Conservation (phyloP, 78 protist species). For the Dictyostelium intermedium region DNA sequence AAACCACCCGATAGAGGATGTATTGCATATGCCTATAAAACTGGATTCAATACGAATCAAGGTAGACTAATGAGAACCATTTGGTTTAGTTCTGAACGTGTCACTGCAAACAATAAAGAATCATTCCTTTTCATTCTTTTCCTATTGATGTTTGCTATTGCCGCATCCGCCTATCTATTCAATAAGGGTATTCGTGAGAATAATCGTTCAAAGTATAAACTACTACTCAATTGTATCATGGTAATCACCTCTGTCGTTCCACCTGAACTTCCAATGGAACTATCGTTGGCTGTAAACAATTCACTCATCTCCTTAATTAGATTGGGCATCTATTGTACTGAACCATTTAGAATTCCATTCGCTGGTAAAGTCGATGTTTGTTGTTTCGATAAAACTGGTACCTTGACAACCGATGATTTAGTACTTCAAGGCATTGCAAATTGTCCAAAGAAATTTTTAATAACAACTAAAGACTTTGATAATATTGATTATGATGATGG, state of each 20-base stretch:
- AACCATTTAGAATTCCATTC: slow-evolving; percentile 99
- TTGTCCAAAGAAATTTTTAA: neutral
- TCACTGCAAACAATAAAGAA: slow-evolving; percentile 92
- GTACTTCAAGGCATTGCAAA: slow-evolving; percentile 87
- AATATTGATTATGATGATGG: neutral
- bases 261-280: slow-evolving; percentile 99
- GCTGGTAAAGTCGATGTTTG: slow-evolving; percentile 97
- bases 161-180: slow-evolving; percentile 92
- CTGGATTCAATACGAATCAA: slow-evolving; percentile 96
- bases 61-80: slow-evolving; percentile 97
- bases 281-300: slow-evolving; percentile 95
- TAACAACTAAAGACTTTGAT: neutral
- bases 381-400: slow-evolving; percentile 99
- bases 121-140: slow-evolving; percentile 89
- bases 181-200: slow-evolving; percentile 69
- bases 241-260: slow-evolving; percentile 98
- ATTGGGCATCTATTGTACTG: slow-evolving; percentile 98
- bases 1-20: slow-evolving; percentile 72
- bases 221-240: slow-evolving; percentile 93
- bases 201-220: slow-evolving; percentile 80
- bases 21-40: slow-evolving; percentile 86
- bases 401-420: slow-evolving; percentile 96
- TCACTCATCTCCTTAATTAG: slow-evolving; percentile 80
- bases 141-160: slow-evolving; percentile 94
- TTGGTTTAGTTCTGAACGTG: slow-evolving; percentile 88